Base-by-base conservation (phyloP, 139 green algal genomes). In the Ettlia oleoabundans region DNA sequence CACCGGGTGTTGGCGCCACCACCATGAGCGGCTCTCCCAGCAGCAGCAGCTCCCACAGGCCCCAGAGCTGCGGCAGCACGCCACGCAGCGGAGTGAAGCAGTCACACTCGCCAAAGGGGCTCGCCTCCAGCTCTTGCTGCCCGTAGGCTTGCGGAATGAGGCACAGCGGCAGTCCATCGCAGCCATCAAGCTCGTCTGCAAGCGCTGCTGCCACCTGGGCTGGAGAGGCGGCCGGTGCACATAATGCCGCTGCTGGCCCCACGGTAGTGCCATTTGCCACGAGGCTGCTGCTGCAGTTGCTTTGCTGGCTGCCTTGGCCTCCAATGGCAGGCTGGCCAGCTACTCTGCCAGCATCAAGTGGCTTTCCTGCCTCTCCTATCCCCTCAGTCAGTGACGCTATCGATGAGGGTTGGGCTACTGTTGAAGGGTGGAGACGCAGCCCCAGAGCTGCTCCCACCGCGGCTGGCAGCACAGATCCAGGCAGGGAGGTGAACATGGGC, bases 31-130 rank as follows among this genome's bases (percentile, higher is more conserved):
- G 93, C 84, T 96, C 80, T 1, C 88, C 95, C 38, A 93, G 76
- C 37, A 98, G 68, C 64, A 91, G 47, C 76, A 98, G 81, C 87
- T 98, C 94, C 95, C 95, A 98, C 65, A 98, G 81, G 33, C 81
- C 78, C 95, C 95, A 98, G 75, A 91, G 32, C 33, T 84, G 55
- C 3, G 83, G 65, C 33, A 91, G 67, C 41, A 86, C 66, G 24
- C n/a, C 55, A 10, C 72, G 64, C 72, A 91, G 81, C 19, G 88
- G 84, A n/a, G 84, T 86, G 66, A 79, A 95, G 21, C 91, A 51
- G 67, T 96, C 90, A 24, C 72, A 65, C 32, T 93, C 85, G 30
- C 62, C 42, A 81, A 92, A 93, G 24, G 76, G 51, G 19, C 73
- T 81, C 30, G 65, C 21, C 33, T 33, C 71, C 42, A 69, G 78